A percentile compares a stretch with the other conserved stretches of the same genome.
phyloP scores from a whole-genome alignment of 208 protist species.

The Wallacemonas sp. region DNA sequence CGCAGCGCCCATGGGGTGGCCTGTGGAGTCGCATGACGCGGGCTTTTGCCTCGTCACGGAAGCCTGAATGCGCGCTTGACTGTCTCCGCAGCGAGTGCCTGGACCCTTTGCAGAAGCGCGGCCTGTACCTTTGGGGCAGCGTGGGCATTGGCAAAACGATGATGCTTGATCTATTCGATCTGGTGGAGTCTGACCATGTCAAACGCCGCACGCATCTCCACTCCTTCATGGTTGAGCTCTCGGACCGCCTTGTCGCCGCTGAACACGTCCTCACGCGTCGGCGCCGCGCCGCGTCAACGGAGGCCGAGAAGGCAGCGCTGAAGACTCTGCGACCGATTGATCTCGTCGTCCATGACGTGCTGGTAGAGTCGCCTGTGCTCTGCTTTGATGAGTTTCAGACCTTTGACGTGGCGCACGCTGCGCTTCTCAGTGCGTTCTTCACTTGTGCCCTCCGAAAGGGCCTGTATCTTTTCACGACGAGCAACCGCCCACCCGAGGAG shows the following conservation, averaged over 20 bases:
- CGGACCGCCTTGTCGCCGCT: constrained; percentile 53
- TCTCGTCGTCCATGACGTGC: constrained; percentile 66
- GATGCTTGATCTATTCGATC: constrained; percentile 92
- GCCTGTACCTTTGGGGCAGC: constrained; percentile 92
- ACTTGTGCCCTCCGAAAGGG: constrained; percentile 64
- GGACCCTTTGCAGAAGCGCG: constrained; percentile 58
- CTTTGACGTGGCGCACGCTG: constrained; percentile 86
- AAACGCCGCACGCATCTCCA: constrained; percentile 93
- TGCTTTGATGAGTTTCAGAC: constrained; percentile 94
- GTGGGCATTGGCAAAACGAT: constrained; percentile 96
- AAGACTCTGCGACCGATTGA: constrained; percentile 54
- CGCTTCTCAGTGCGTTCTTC: constrained; percentile 82
- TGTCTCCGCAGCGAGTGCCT: constrained; percentile 53
- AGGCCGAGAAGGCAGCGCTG: constrained; percentile 17
- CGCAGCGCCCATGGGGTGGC: no score
- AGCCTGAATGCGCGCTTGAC: constrained; percentile 32
- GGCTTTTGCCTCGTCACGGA: background rate
- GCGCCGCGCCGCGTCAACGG: constrained; percentile 18
- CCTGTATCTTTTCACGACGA: constrained; percentile 82
- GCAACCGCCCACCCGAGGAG: constrained; percentile 83
- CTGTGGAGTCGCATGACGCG: background rate
- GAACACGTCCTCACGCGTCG: constrained; percentile 29
- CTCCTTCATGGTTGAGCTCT: constrained; percentile 92
- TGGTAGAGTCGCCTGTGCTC: constrained; percentile 77
- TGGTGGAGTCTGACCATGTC: constrained; percentile 61